A percentile compares a stretch with the other conserved stretches of the same genome.
These are phyloP conservation scores for Boletus semigastroideus DNA, from an alignment of 1,284 basidiomycete species.

Conservation along the genomic window DNA sequence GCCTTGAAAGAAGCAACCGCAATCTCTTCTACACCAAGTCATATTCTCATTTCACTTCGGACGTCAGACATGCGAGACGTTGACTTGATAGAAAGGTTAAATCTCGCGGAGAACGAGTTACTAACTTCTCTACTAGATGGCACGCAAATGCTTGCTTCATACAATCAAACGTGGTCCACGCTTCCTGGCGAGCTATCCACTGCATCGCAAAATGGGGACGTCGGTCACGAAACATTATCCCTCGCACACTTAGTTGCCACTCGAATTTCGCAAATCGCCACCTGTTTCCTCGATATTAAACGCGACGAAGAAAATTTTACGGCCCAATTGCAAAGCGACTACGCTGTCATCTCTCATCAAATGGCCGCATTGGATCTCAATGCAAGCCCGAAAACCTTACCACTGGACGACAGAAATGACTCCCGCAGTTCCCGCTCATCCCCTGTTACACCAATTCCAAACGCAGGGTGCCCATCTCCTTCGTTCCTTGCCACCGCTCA, in stretches of 20 bases:
- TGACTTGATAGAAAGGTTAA: slow-evolving; percentile 3
- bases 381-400: no score
- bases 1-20: not conserved
- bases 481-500: not conserved
- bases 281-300: slow-evolving; percentile 8
- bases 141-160: slow-evolving; percentile 4
- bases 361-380: slow-evolving; percentile 4
- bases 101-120: slow-evolving; percentile 6
- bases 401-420: not conserved
- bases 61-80: no score
- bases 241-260: slow-evolving; percentile 7
- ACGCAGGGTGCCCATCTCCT: not conserved
- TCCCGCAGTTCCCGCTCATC: not conserved
- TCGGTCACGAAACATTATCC: not conserved
- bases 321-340: not conserved
- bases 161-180: not conserved
- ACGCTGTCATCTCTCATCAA: slow-evolving; percentile 6
- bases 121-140: not conserved
- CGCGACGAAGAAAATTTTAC: not conserved
- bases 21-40: not conserved
- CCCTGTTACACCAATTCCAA: not conserved
- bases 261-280: slow-evolving; percentile 6
- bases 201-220: not conserved
- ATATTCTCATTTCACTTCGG: not conserved
- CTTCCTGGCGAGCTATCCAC: not conserved